Evolutionary conservation across 1,284 basidiomycete genomes (phyloP).

Genomic region (Rhodotorula sp.): DNA sequence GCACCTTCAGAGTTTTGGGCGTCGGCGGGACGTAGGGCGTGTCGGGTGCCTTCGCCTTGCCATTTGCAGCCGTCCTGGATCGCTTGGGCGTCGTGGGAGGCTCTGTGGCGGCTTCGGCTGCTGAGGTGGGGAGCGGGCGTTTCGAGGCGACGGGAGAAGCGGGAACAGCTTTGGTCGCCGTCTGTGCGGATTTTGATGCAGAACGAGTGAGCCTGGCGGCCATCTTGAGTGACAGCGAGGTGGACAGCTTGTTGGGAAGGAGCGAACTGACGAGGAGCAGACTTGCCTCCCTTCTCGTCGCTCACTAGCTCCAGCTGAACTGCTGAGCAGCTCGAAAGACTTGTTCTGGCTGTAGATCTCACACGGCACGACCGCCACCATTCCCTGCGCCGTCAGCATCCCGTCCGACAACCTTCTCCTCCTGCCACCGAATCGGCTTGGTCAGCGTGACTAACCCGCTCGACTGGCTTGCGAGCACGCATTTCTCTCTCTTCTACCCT

Average conservation of each 20-base stretch:
- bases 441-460: background rate
- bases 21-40: constrained; percentile 29
- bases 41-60: background rate
- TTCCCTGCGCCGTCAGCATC: background rate
- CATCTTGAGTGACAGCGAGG: background rate
- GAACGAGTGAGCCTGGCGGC: constrained; percentile 11
- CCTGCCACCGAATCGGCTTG: background rate
- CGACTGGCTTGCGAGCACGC: background rate
- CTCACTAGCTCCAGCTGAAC: background rate
- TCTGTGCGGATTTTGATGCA: background rate
- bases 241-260: background rate
- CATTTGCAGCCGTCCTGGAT: background rate
- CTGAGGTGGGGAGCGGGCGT: background rate
- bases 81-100: constrained; percentile 7
- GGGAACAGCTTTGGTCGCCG: background rate
- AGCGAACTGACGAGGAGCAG: background rate
- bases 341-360: background rate
- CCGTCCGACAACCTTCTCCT: background rate
- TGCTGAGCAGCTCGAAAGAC: too few relatives aligned
- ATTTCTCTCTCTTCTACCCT: too few relatives aligned
- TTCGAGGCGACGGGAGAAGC: constrained; percentile 19
- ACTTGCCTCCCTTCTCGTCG: background rate
- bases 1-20: constrained; percentile 10
- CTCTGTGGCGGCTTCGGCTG: background rate
- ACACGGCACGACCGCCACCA: too few relatives aligned